phyloP scores from a whole-genome alignment of 805 yeast species.

The Saccharomycodes ludwigii region DNA sequence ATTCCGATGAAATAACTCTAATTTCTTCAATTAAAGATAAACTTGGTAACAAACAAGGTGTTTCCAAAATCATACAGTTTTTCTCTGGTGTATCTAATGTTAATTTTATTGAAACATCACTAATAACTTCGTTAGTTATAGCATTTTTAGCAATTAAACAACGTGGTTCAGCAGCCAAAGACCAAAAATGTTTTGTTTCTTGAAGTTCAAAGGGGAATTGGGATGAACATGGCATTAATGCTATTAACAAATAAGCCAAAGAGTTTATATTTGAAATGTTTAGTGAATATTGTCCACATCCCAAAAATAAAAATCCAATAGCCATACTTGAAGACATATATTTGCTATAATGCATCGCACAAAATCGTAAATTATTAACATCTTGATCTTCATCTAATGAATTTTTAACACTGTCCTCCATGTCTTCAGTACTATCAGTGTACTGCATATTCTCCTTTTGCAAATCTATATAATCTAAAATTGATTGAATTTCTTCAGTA shows the following conservation, averaged over 20 bases:
- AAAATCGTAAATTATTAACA: too few relatives aligned
- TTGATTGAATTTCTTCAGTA: too few relatives aligned
- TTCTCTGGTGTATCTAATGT: slow-evolving; percentile 27
- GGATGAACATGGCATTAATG: slow-evolving; percentile 50
- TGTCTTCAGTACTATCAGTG: neutral
- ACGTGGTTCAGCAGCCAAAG: slow-evolving; percentile 65
- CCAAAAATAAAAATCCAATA: slow-evolving; percentile 77
- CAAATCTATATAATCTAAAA: too few relatives aligned
- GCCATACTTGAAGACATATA: slow-evolving; percentile 72
- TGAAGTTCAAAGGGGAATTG: slow-evolving; percentile 45
- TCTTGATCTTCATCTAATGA: neutral
- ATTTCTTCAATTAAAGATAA: slow-evolving; percentile 37
- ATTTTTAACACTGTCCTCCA: neutral
- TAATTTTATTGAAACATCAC: slow-evolving; percentile 29
- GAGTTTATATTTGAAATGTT: slow-evolving; percentile 38
- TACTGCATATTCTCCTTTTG: neutral
- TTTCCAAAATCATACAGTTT: slow-evolving; percentile 17
- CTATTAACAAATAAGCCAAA: slow-evolving; percentile 37
- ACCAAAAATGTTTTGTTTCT: slow-evolving; percentile 86
- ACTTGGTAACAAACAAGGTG: slow-evolving; percentile 67
- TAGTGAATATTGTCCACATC: slow-evolving; percentile 86
- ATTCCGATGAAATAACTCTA: slow-evolving; percentile 33
- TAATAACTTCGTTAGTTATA: slow-evolving; percentile 42
- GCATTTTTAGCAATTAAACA: slow-evolving; percentile 72
- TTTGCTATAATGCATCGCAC: slow-evolving; percentile 58